phyloP scores from a whole-genome alignment of 371 early-diverging fungal genomes.

The Amoeboradix gromovi region DNA sequence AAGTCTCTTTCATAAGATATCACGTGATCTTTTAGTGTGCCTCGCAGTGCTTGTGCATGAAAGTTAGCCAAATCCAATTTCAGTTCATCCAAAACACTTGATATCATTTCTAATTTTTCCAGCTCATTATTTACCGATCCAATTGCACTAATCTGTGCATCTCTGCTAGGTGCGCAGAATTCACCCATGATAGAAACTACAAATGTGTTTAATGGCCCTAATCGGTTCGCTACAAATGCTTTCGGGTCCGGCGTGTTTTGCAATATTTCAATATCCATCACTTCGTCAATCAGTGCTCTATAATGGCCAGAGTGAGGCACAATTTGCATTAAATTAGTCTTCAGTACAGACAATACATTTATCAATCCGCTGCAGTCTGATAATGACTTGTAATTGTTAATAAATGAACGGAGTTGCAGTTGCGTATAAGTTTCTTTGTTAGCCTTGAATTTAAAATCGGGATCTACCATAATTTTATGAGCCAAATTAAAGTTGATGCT shows the following conservation, averaged over 20 bases:
- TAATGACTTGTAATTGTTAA: constrained; percentile 23
- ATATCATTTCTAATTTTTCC: constrained; percentile 12
- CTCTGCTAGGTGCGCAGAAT: constrained; percentile 44
- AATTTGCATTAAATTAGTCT: too few relatives aligned
- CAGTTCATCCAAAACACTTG: constrained; percentile 42
- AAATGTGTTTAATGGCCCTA: too few relatives aligned
- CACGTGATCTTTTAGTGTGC: constrained; percentile 26
- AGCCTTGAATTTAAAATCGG: constrained; percentile 26
- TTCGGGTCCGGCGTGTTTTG: too few relatives aligned
- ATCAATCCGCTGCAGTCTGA: constrained; percentile 24
- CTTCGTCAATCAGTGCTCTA: too few relatives aligned
- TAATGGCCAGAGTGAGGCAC: too few relatives aligned
- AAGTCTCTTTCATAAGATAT: constrained; percentile 33
- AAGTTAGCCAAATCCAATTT: constrained; percentile 39
- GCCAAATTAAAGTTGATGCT: constrained; percentile 31
- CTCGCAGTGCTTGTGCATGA: constrained; percentile 25
- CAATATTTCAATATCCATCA: too few relatives aligned
- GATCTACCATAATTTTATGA: constrained; percentile 43
- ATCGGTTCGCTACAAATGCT: too few relatives aligned
- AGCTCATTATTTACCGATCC: too few relatives aligned
- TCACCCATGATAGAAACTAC: constrained; percentile 22
- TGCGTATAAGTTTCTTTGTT: constrained; percentile 17
- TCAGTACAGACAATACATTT: constrained; percentile 17
- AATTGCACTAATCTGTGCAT: constrained; percentile 20
- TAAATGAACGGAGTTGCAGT: constrained; percentile 18